These are phyloP conservation scores for Plasmodium malariae DNA, from an alignment of 169 alveolate genomes.

Conservation along the genomic window DNA sequence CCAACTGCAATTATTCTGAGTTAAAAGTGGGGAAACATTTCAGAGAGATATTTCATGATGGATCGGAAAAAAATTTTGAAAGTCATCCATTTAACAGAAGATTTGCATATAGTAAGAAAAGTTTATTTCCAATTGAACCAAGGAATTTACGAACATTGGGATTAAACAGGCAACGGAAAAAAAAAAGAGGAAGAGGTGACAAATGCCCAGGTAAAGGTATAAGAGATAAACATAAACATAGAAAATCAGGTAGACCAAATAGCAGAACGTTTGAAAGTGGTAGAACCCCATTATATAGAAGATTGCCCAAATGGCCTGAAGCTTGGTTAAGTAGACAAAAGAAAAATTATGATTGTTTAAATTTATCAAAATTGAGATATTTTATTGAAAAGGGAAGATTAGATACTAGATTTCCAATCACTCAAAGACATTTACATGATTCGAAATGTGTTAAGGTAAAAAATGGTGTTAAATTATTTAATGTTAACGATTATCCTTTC, in stretches of 20 bases:
- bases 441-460: conserved; percentile 87
- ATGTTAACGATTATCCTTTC: conserved; percentile 92
- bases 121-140: conserved; percentile 90
- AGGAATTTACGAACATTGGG: conserved; percentile 86
- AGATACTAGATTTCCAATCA: conserved; percentile 89
- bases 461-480: conserved; percentile 89
- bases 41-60: conserved; percentile 74
- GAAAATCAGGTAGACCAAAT: conserved; percentile 84
- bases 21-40: conserved; percentile 60
- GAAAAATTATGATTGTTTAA: conserved; percentile 84
- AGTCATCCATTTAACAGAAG: conserved; percentile 88
- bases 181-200: conserved; percentile 87
- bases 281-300: conserved; percentile 85
- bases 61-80: conserved; percentile 63
- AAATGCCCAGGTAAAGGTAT: conserved; percentile 87
- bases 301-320: conserved; percentile 89
- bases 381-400: conserved; percentile 90
- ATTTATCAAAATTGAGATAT: conserved; percentile 86
- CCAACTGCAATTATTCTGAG: background rate
- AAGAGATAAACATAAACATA: conserved; percentile 82
- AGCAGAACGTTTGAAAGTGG: conserved; percentile 90
- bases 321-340: conserved; percentile 88
- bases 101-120: conserved; percentile 85
- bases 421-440: conserved; percentile 92
- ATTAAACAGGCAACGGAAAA: conserved; percentile 80